Conservation (phyloP, 805 yeast genomes). For the Teunomyces funiuensis region DNA sequence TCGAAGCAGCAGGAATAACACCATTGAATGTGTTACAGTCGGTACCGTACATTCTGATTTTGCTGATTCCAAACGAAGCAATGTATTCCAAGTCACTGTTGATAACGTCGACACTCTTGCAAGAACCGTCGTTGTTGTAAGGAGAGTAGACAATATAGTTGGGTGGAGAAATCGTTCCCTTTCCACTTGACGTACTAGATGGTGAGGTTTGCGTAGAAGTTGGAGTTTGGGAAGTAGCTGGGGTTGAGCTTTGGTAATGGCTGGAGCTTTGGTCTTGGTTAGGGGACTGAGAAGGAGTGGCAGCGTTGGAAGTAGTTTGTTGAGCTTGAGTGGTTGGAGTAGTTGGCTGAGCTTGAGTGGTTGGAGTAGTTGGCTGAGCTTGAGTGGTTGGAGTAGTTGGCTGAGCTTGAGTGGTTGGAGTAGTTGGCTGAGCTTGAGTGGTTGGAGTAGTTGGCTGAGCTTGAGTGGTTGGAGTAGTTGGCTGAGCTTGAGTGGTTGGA, state of each 20-base stretch:
- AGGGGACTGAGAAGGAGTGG: conserved; percentile 5
- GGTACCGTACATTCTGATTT: conserved; percentile 79
- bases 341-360: no score
- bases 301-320: background rate
- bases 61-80: conserved; percentile 57
- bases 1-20: conserved; percentile 58
- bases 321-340: conserved; percentile 1
- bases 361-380: no score
- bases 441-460: conserved; percentile 9
- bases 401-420: background rate
- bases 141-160: conserved; percentile 74
- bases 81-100: conserved; percentile 59
- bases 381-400: background rate
- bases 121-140: conserved; percentile 62
- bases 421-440: background rate
- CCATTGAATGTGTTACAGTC: conserved; percentile 74
- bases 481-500: background rate
- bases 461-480: conserved; percentile 10
- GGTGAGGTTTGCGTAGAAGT: conserved; percentile 16
- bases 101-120: conserved; percentile 62
- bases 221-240: conserved; percentile 11
- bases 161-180: conserved; percentile 43
- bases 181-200: conserved; percentile 12
- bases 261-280: conserved; percentile 10
- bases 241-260: no score